These are phyloP conservation scores for Albifimbria verrucaria DNA, from an alignment of 2,329 filamentous ascomycete genomes.

Conservation along the genomic window DNA sequence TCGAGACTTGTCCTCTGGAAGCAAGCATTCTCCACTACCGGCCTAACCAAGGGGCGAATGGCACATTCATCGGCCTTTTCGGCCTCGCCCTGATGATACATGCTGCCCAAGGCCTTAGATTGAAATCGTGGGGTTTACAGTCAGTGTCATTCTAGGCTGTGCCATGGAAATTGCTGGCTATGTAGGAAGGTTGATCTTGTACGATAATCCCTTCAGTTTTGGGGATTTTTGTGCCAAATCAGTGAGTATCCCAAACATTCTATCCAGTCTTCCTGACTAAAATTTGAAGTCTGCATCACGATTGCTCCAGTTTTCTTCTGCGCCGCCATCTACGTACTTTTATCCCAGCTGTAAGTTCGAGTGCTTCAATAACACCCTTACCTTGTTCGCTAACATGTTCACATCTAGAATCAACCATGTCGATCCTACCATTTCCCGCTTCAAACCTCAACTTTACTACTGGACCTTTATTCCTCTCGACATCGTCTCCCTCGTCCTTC, in stretches of 20 bases:
- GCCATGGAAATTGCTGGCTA: conserved; percentile 56
- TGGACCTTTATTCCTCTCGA: conserved; percentile 45
- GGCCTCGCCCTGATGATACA: conserved; percentile 40
- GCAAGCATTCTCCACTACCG: conserved; percentile 40
- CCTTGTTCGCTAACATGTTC: no score
- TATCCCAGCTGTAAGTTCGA: conserved; percentile 10
- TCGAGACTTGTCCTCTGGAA: conserved; percentile 23
- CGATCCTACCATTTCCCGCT: conserved; percentile 25
- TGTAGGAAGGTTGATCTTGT: conserved; percentile 49
- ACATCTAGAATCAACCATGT: conserved; percentile 29
- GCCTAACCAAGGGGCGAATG: conserved; percentile 35
- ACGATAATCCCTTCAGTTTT: conserved; percentile 52
- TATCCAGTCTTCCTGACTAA: not conserved
- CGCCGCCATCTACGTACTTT: conserved; percentile 23
- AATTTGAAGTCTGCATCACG: conserved; percentile 38
- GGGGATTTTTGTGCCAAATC: conserved; percentile 59
- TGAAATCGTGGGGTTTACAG: conserved; percentile 37
- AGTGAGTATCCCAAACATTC: conserved; percentile 1
- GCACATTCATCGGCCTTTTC: conserved; percentile 35
- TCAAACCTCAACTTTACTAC: conserved; percentile 28
- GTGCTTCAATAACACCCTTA: not conserved
- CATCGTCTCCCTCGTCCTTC: conserved; percentile 45
- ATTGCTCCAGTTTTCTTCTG: conserved; percentile 32
- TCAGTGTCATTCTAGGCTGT: conserved; percentile 48
- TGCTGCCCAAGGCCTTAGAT: conserved; percentile 30